Conservation (phyloP, 192 early-diverging fungal species). For the Umbelopsis ramanniana region DNA sequence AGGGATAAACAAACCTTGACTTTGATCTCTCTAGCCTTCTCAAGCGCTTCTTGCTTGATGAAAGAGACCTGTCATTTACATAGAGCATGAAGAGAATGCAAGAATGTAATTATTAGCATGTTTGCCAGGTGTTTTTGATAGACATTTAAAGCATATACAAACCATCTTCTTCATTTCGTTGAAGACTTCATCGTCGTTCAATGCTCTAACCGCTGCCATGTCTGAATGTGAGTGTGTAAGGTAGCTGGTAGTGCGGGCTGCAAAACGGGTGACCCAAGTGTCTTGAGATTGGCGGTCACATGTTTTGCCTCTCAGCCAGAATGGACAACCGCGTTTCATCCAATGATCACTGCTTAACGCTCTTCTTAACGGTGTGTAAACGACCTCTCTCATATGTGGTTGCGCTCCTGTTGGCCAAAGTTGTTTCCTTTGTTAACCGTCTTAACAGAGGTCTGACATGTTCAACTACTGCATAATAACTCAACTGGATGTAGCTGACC, state of each 20-base stretch:
- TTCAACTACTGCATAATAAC: too few relatives aligned
- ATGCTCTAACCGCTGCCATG: conserved; percentile 46
- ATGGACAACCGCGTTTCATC: neutral
- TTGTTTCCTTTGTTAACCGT: too few relatives aligned
- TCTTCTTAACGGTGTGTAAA: too few relatives aligned
- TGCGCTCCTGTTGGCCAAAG: too few relatives aligned
- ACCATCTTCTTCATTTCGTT: conserved; percentile 99
- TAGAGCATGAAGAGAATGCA: conserved; percentile 17
- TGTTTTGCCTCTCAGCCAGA: neutral
- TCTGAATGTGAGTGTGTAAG: neutral
- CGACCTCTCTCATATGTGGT: too few relatives aligned
- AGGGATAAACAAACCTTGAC: conserved; percentile 72
- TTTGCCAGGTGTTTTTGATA: neutral
- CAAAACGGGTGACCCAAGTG: neutral
- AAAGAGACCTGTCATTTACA: conserved; percentile 77
- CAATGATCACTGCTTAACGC: too few relatives aligned
- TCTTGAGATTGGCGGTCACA: conserved; percentile 6
- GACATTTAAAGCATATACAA: conserved; percentile 11
- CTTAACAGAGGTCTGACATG: too few relatives aligned
- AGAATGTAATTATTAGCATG: neutral
- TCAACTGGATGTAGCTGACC: too few relatives aligned
- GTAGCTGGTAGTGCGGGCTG: neutral
- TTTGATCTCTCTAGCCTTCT: conserved; percentile 98
- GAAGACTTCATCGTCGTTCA: conserved; percentile 95
- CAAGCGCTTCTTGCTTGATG: conserved; percentile 98